Evolutionary conservation across 768 basidiomycete genomes (phyloP), one percentile per base, ranked within the genome.

Genomic region (Pisolithus marmoratus): DNA sequence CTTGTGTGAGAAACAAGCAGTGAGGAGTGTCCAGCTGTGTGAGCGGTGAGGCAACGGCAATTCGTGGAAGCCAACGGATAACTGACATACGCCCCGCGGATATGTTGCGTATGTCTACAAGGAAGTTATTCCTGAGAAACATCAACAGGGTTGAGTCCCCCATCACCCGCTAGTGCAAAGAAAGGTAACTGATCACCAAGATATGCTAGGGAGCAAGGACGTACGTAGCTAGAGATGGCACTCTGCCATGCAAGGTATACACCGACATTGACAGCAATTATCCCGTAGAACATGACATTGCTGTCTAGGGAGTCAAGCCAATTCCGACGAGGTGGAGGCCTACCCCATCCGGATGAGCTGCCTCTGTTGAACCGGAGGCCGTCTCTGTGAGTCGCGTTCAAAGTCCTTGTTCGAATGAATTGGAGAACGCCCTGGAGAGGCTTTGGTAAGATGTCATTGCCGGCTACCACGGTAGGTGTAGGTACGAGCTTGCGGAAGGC

Each of bases 1-100:
- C 57, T 74, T 65, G 59, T 91, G 88, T 4, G 87, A 88, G 72
- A 93, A 92, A 53, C 74, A 75, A 17, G 79, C 72, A 0, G 89
- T 87, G 9, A 90, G 56, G 23, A 83, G 70, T 0, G 87, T 89
- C 87, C 87, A 91, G 62, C 90, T 92, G 49, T 14, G 44, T 4
- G 20, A 45, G 22, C 24, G 38, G 34, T 15, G 26, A 27, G 2
- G 46, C 14, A 50, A 58, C 14, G 26, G 58, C 29, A 19, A 24
- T 5, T 20, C 44, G 43, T 27, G 14, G 14, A 34, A 0, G 20
- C 17, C 17, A 23, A 34, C 0, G 5, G 46, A 15, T 15, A 50
- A 74, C 82, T 26, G 54, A 88, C 86, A 85, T 58, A 67, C 88
- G 76, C n/a, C 88, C 88, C 9, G 73, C 60, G 1, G 67, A 62